Conservation (phyloP, 371 early-diverging fungal genomes). For the Mucor saturninus region DNA sequence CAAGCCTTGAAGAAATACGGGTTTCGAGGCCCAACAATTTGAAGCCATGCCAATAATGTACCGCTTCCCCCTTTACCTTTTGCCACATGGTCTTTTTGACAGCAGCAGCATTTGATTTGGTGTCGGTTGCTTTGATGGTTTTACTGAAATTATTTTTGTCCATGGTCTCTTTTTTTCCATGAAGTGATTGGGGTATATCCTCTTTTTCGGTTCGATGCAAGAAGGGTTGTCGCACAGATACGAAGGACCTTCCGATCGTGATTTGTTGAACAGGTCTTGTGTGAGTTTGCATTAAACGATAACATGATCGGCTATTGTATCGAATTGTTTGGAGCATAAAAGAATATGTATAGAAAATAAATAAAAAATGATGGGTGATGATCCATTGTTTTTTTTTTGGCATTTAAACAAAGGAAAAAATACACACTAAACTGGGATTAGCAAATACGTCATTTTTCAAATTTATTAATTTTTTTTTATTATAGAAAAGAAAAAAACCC, state of each 20-base stretch:
- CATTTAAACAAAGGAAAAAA: not conserved
- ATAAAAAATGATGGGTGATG: not conserved
- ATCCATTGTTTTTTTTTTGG: not conserved
- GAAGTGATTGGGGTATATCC: conserved; percentile 7
- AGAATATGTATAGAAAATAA: not conserved
- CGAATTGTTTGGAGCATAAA: not conserved
- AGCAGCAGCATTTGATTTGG: not conserved
- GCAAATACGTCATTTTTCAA: not conserved
- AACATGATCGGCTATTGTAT: not conserved
- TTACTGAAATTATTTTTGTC: no score
- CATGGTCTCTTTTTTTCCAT: not conserved
- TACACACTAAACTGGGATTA: not conserved
- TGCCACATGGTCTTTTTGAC: conserved; percentile 72
- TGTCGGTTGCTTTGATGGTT: not conserved
- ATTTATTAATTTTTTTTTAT: not conserved
- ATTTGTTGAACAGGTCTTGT: no score
- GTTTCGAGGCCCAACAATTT: conserved; percentile 90
- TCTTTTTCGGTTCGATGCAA: not conserved
- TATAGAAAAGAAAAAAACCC: not conserved
- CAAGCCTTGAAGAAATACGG: conserved; percentile 81
- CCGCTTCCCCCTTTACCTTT: conserved; percentile 84
- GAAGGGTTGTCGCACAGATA: not conserved
- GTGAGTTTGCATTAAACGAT: no score
- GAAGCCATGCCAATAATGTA: conserved; percentile 94
- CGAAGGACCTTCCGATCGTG: not conserved